Evolutionary conservation across 345 rosid genomes (phyloP).

Genomic region (Kandelia obovata): DNA sequence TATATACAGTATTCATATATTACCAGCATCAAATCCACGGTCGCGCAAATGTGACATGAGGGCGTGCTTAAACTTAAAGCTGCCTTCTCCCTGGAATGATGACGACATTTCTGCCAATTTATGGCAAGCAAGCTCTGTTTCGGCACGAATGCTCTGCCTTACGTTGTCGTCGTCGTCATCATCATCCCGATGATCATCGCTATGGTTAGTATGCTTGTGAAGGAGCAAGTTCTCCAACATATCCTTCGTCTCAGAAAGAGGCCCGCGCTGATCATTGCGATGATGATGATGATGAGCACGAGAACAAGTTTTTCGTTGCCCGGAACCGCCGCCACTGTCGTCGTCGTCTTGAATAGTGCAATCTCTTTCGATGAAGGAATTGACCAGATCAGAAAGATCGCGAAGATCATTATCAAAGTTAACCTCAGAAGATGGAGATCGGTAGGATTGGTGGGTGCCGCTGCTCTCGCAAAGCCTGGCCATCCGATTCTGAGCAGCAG

Average conservation of each 20-base stretch:
- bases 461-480: slow-evolving; percentile 52
- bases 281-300: no score
- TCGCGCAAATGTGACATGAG: slow-evolving; percentile 52
- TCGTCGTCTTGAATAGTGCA: neutral
- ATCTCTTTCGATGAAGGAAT: slow-evolving; percentile 65
- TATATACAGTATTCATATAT: neutral
- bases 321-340: no score
- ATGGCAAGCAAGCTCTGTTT: slow-evolving; percentile 24
- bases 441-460: slow-evolving; percentile 56
- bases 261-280: slow-evolving; percentile 1
- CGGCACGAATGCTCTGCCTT: slow-evolving; percentile 30
- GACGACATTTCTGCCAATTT: slow-evolving; percentile 25
- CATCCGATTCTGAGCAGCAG: slow-evolving; percentile 1
- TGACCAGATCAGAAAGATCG: slow-evolving; percentile 67
- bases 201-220: no score
- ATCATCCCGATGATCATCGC: neutral
- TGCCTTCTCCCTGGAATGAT: no score
- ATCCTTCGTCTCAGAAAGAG: slow-evolving; percentile 39
- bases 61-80: slow-evolving; percentile 33
- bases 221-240: slow-evolving; percentile 33
- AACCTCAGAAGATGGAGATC: no score
- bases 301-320: no score
- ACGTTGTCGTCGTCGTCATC: neutral
- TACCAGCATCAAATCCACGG: slow-evolving; percentile 78
- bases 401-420: slow-evolving; percentile 26